Conservation (phyloP, 208 protist genomes). For the Leishmania tarentolae region DNA sequence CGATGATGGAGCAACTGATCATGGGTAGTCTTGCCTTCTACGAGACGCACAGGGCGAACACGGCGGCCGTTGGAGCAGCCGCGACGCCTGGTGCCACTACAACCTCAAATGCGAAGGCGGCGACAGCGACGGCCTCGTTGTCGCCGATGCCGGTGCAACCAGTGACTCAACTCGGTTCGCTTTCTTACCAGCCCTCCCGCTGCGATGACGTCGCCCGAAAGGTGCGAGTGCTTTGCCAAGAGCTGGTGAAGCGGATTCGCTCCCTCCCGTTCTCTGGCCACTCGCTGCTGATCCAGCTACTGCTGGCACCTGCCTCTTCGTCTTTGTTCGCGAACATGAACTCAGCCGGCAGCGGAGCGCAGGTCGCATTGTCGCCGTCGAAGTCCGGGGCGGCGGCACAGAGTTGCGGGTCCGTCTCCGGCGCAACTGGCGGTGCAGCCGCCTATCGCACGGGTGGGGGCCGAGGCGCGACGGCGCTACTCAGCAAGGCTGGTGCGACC, state of each 20-base stretch:
- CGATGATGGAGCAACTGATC: constrained; percentile 76
- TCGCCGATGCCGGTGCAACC: constrained; percentile 24
- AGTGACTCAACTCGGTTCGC: constrained; percentile 7
- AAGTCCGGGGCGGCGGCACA: background rate
- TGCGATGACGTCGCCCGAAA: constrained; percentile 66
- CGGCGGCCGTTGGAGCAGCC: constrained; percentile 10
- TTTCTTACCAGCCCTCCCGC: constrained; percentile 36
- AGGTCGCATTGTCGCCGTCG: background rate
- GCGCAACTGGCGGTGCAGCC: background rate
- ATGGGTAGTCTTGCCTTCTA: constrained; percentile 43
- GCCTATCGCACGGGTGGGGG: background rate
- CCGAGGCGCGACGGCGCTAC: background rate
- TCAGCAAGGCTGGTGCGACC: background rate
- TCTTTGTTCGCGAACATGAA: constrained; percentile 42
- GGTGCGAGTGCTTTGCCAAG: constrained; percentile 52
- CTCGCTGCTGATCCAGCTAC: constrained; percentile 62
- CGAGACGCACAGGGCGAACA: constrained; percentile 24
- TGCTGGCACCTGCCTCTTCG: constrained; percentile 69
- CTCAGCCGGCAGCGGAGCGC: background rate
- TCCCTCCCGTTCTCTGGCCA: constrained; percentile 53
- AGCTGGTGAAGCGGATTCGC: constrained; percentile 40
- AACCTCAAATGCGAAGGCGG: background rate
- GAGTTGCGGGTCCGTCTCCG: background rate
- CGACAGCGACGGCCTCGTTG: background rate
- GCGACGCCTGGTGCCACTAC: constrained; percentile 15